Base-by-base conservation (phyloP, 169 alveolate species). In the Plasmodium falciparum region DNA sequence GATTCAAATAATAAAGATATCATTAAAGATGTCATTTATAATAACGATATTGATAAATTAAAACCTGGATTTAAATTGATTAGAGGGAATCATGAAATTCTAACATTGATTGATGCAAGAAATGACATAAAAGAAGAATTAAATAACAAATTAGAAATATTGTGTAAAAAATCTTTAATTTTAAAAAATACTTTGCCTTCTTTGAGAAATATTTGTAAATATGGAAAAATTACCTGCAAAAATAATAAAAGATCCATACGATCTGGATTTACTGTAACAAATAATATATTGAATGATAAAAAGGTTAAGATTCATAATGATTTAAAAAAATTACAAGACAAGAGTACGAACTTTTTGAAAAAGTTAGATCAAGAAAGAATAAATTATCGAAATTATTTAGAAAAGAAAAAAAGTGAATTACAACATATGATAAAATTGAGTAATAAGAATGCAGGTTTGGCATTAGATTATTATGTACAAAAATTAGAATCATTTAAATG, bases 31-130 rank as follows among this genome's bases (percentile, higher is more conserved):
- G 26, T 52, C 8, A 52, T n/a, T 52, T 59, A 24, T 39, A 22
- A 45, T 2, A 8, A 71, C 54, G 92, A 85, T 3, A 47, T 85
- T 15, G 52, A 11, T 2, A 13, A 33, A 1, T 45, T 85, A 29
- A 85, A 85, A 47, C 92, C 92, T 15, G 92, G 92, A 54, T 85
- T 71, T 52, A 85, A 85, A 59, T 49, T 85, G 59, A 17, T 85
- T 33, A 73, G 92, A 22, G 88, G 76, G 1, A 13, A 66, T 43
- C 92, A 85, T 29, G 92, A 85, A 61, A 85, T 85, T 39, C 61
- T 39, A 22, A 85, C 92, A 33, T 33, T 85, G 24, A 22, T 59
- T 8, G 92, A 85, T 59, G 92, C 92, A 70, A 85, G 47, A 26
- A 70, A 71, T 15, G 92, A 85, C 50, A 72, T 85, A 9, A 85